A percentile compares a stretch with the other conserved stretches of the same genome.
Conservation (phyloP, 1,139 yeast genomes). For the Nakaseomyces delphensis region DNA sequence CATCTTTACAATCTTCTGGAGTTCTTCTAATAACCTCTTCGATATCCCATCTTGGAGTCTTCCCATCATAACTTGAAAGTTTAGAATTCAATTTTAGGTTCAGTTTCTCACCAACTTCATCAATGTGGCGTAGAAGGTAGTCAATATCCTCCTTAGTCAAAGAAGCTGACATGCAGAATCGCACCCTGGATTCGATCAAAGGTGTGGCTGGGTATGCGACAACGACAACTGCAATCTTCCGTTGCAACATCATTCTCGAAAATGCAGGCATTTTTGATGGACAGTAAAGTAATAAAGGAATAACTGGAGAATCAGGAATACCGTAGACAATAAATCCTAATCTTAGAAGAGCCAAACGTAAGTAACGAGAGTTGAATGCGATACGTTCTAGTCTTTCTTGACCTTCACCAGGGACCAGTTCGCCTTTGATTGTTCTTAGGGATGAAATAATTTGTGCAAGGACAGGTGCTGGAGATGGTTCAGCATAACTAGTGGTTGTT, state of each 20-base stretch:
- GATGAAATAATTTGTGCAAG: constrained; percentile 81
- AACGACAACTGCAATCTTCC: constrained; percentile 86
- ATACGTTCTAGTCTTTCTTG: constrained; percentile 81
- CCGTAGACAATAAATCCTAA: constrained; percentile 92
- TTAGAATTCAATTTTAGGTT: constrained; percentile 74
- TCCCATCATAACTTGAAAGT: constrained; percentile 58
- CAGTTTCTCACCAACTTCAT: constrained; percentile 70
- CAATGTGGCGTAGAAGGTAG: constrained; percentile 58
- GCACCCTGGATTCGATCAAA: constrained; percentile 75
- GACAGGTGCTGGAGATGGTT: constrained; percentile 84
- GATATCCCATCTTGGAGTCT: constrained; percentile 64
- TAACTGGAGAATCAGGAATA: constrained; percentile 92
- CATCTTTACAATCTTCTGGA: constrained; percentile 58
- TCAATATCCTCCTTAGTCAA: constrained; percentile 92
- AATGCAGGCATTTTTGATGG: constrained; percentile 94
- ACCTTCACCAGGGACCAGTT: constrained; percentile 87
- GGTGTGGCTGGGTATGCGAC: constrained; percentile 99
- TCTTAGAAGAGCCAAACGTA: constrained; percentile 81
- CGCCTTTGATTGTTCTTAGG: constrained; percentile 69
- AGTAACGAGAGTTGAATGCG: constrained; percentile 90
- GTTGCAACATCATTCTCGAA: constrained; percentile 68
- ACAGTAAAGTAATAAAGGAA: constrained; percentile 76
- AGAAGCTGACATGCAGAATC: constrained; percentile 88
- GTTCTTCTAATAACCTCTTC: constrained; percentile 69
- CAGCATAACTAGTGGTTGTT: constrained; percentile 70